Conservation (phyloP, 352 stramenopile genomes). For the Thalassiosira hispida region DNA sequence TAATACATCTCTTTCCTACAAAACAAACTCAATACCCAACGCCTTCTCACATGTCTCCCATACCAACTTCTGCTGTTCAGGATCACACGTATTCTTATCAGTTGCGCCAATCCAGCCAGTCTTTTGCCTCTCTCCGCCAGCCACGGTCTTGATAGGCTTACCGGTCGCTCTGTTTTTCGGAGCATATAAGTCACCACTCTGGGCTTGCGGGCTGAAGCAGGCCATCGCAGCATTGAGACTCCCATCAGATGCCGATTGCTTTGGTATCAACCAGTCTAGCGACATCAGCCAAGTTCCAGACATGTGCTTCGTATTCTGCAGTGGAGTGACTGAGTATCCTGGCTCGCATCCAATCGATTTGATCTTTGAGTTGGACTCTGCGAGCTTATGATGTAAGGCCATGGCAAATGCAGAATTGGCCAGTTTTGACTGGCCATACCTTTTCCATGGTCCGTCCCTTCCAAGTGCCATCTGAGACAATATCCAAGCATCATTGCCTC, state of each 20-base stretch:
- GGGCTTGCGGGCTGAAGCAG: slow-evolving; percentile 22
- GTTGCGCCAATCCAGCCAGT: slow-evolving; percentile 30
- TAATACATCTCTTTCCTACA: slow-evolving; percentile 8
- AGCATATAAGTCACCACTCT: slow-evolving; percentile 25
- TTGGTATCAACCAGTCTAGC: neutral
- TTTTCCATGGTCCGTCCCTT: slow-evolving; percentile 39
- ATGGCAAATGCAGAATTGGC: slow-evolving; percentile 68
- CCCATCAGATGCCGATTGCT: slow-evolving; percentile 28
- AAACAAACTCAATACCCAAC: slow-evolving; percentile 34
- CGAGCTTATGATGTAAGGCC: slow-evolving; percentile 60
- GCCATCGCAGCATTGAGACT: slow-evolving; percentile 31
- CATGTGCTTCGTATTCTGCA: slow-evolving; percentile 30
- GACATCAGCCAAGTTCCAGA: neutral
- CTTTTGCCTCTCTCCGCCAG: slow-evolving; percentile 17
- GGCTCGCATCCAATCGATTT: slow-evolving; percentile 33
- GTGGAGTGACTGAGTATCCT: slow-evolving; percentile 21
- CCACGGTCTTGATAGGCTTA: slow-evolving; percentile 31
- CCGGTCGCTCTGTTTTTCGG: slow-evolving; percentile 20
- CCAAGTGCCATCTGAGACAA: slow-evolving; percentile 31
- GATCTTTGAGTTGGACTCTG: slow-evolving; percentile 39
- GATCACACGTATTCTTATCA: slow-evolving; percentile 33
- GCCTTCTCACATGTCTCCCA: slow-evolving; percentile 49
- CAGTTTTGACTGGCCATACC: slow-evolving; percentile 76
- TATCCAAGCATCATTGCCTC: slow-evolving; percentile 49
- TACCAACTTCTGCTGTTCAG: slow-evolving; percentile 42